Evolutionary conservation across 2,329 filamentous ascomycete genomes (phyloP), one percentile per base, ranked within the genome.

Genomic region (Fusarium sublunatum): DNA sequence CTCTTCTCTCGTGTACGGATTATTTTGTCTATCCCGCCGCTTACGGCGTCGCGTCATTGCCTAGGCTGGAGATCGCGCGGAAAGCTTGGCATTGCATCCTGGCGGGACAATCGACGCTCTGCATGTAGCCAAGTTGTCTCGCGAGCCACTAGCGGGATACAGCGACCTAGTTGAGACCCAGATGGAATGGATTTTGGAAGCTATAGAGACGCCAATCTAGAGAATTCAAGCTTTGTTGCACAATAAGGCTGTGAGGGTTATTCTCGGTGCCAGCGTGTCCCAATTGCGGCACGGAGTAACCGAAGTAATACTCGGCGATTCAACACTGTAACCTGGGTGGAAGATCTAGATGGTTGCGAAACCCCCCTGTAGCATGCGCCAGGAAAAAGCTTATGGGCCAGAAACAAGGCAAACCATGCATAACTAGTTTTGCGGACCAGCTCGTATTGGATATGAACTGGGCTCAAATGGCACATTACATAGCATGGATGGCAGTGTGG

Each of bases 241-340:
- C 57, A 43, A 35, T 36, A 60, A 60, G 57, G 56, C 57, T 61
- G 28, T n/a, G 42, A 60, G 22, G 26, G 32, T 31, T 32, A 13
- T 45, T 41, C 29, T 29, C 32, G 28, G 40, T n/a, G n/a, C n/a
- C n/a, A n/a, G n/a, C n/a, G 31, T 42, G 29, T 28, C 48, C 42
- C 56, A 60, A 44, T 49, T 41, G 32, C 56, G 34, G 45, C 38
- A 32, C 56, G 49, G 57, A 38, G 43, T 49, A 60, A 49, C 57
- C 57, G 57, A 61, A 10, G 56, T 55, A 25, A 38, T 61, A 49
- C 42, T 42, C 9, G 31, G 35, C 22, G 42, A 35, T 15, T 12
- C 56, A 49, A 61, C 48, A 61, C 48, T 48, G 32, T 35, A 42
- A 48, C 19, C 19, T 19, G 19, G 19, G 54, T 42, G 55, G 48